A percentile compares a stretch with the other conserved stretches of the same genome.
phyloP scores from a whole-genome alignment of 1,284 basidiomycete genomes.

The Apiotrichum gracile region DNA sequence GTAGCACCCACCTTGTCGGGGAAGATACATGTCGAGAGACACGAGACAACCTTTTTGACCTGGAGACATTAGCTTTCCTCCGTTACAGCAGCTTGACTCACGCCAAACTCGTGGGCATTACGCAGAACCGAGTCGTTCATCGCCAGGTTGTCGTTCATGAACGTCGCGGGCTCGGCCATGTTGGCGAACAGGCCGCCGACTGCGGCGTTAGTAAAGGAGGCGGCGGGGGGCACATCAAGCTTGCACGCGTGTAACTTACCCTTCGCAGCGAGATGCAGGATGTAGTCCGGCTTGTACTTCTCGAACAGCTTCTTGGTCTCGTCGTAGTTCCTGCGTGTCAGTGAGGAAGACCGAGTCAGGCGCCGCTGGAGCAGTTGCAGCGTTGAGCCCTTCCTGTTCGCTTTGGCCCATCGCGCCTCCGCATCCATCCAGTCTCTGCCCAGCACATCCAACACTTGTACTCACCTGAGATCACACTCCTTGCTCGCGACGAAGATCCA shows the following conservation, averaged over 20 bases:
- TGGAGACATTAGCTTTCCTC: constrained; percentile 8
- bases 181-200: constrained; percentile 87
- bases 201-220: constrained; percentile 28
- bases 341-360: background rate
- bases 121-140: constrained; percentile 88
- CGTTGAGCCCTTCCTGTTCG: no score
- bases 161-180: constrained; percentile 84
- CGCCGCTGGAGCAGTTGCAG: background rate
- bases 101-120: constrained; percentile 58
- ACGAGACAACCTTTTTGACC: constrained; percentile 50
- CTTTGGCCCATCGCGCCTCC: no score
- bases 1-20: constrained; percentile 46
- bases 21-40: constrained; percentile 49
- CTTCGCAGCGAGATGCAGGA: constrained; percentile 80
- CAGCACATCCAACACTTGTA: background rate
- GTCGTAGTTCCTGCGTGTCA: constrained; percentile 55
- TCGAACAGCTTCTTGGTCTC: constrained; percentile 61
- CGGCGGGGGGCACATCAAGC: background rate
- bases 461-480: constrained; percentile 34
- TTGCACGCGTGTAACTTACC: constrained; percentile 52
- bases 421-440: constrained; percentile 1
- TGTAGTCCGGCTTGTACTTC: constrained; percentile 82
- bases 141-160: constrained; percentile 79
- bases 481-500: constrained; percentile 79
- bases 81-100: constrained; percentile 4